phyloP scores from a whole-genome alignment of 2,329 filamentous ascomycete genomes.

The Neonectria faginata region DNA sequence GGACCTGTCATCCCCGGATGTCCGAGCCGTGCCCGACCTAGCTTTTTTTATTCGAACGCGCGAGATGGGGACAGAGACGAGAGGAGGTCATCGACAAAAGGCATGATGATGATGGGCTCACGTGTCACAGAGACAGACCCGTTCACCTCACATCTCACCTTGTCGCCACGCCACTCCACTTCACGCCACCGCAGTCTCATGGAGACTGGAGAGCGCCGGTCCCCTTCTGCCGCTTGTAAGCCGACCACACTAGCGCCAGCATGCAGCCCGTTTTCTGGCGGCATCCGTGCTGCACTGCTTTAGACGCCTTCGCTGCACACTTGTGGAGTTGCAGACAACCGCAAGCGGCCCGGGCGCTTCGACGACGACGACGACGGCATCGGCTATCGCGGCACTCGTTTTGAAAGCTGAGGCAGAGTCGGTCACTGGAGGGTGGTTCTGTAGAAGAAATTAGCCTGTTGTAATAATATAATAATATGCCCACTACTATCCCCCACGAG shows the following conservation, averaged over 20 bases:
- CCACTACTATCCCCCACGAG: neutral
- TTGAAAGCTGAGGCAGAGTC: neutral
- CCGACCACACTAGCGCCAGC: slow-evolving; percentile 1
- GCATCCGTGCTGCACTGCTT: neutral
- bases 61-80: neutral
- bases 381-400: slow-evolving; percentile 24
- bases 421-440: neutral
- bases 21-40: slow-evolving; percentile 7
- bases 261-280: neutral
- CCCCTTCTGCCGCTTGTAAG: slow-evolving; percentile 8
- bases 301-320: neutral
- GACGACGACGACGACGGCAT: slow-evolving; percentile 24
- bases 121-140: neutral
- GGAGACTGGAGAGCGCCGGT: slow-evolving; percentile 5
- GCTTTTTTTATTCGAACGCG: neutral
- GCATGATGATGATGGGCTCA: slow-evolving; percentile 2
- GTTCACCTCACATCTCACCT: slow-evolving; percentile 4
- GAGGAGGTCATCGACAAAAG: neutral
- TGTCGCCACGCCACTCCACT: slow-evolving; percentile 7
- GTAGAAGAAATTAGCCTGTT: neutral
- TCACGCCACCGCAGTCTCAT: slow-evolving; percentile 1
- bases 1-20: neutral
- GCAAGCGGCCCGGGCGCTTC: slow-evolving; percentile 21
- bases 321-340: neutral
- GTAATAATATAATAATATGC: neutral